A percentile compares a stretch with the other conserved stretches of the same genome.
These are phyloP conservation scores for Fraxinus velutina DNA, from an alignment of 305 asterid species.

Conservation along the genomic window DNA sequence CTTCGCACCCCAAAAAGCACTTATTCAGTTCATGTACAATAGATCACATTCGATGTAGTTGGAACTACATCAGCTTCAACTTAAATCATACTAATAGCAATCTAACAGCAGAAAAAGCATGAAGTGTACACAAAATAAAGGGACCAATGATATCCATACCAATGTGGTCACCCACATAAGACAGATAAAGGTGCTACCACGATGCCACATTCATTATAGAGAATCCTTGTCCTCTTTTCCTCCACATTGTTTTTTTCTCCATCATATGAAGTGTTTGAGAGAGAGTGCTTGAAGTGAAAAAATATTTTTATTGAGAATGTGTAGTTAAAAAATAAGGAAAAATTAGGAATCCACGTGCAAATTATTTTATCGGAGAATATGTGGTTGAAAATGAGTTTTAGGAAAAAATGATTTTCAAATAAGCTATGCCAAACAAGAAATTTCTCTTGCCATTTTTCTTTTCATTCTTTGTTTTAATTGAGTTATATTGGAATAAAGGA, in stretches of 20 bases:
- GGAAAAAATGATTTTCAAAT: not conserved
- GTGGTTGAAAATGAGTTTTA: not conserved
- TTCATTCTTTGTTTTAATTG: not conserved
- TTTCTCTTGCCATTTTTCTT: not conserved
- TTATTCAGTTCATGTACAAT: not conserved
- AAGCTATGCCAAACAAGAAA: not conserved
- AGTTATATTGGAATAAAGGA: not conserved
- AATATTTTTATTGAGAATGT: not conserved
- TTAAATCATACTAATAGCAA: not conserved
- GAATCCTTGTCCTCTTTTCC: constrained; percentile 13
- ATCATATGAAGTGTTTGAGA: not conserved
- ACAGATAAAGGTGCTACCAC: constrained; percentile 2
- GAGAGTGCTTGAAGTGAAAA: not conserved
- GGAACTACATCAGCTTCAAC: not conserved
- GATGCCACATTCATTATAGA: constrained; percentile 14
- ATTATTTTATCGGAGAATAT: not conserved
- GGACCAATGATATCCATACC: not conserved
- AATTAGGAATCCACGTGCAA: not conserved
- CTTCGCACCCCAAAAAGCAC: not conserved
- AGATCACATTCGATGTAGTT: not conserved
- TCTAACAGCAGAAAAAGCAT: not conserved
- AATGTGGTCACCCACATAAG: not conserved
- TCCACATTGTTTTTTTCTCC: not conserved
- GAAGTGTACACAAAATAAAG: not conserved
- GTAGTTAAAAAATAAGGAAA: not conserved